Evolutionary conservation across 2,329 filamentous ascomycete genomes (phyloP), one percentile per base, ranked within the genome.

Genomic region (Lizonia empirigonia): DNA sequence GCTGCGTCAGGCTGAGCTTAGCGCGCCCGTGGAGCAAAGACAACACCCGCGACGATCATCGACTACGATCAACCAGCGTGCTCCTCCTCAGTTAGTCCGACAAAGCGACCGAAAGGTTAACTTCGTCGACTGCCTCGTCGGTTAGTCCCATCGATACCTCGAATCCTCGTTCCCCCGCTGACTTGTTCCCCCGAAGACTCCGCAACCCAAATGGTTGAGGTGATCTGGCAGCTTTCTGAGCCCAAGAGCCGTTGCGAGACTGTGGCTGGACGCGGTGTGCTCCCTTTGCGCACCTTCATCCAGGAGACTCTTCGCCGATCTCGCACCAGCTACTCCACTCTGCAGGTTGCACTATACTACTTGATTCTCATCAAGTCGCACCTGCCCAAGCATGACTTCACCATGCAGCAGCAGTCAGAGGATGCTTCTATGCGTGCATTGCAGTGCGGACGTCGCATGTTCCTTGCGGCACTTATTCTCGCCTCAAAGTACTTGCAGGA

Each of bases 401-500:
- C 89, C 37, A 90, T 89, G 83, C 90, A 96, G 75, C 90, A 95
- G 74, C 81, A 85, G 22, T 47, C 49, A 18, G 82, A 87, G 58
- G 88, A 93, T 64, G 84, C 87, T 53, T 83, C 85, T 45, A 84
- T 83, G 65, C 88, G 91, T 56, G 90, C 91, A 32, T 84, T 99
- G 68, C 92, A 96, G 75, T 97, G 94, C 74, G 94, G 94, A 47
- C 89, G 94, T 56, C 91, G 94, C 67, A 97, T 97, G 93, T 97
- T 99, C 72, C 82, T 99, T 45, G 87, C 94, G 9, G 92, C 93
- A 38, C 81, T 99, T 55, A 97, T 99, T 60, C 81, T 99, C 49
- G 94, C 94, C 2, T 97, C 94, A 27, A 99, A 99, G 78, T 99
- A 97, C 72, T 80, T 99, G 37, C 94, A 99, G 75, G 94, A 99